A percentile compares a stretch with the other conserved stretches of the same genome.
Evolutionary conservation across 75 land plant species (phyloP).

Genomic region (Chamaecyparis obtusa): DNA sequence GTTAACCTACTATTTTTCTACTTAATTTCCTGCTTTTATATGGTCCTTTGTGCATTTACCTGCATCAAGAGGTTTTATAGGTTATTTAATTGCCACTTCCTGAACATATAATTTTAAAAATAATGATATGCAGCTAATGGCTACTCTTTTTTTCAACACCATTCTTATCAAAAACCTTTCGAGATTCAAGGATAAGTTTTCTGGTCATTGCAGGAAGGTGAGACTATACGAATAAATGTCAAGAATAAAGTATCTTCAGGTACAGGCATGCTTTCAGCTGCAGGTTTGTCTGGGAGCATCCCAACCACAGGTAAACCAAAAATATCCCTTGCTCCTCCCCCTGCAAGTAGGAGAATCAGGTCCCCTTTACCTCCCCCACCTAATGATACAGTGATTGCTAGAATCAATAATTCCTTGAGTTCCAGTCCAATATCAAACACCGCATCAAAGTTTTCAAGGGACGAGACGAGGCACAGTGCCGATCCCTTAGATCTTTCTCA

Average conservation of each 20-base stretch:
- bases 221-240: conserved; percentile 93
- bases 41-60: not conserved
- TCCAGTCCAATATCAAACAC: conserved; percentile 15
- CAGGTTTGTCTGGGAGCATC: conserved; percentile 49
- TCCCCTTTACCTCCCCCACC: conserved; percentile 98
- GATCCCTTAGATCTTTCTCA: conserved; percentile 84
- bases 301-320: conserved; percentile 46
- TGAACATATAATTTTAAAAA: not conserved
- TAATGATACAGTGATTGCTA: conserved; percentile 71
- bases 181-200: conserved; percentile 4
- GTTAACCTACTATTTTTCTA: not conserved
- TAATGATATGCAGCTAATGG: not conserved
- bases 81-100: not conserved
- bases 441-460: conserved; percentile 21
- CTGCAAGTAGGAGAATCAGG: conserved; percentile 68
- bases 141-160: not conserved
- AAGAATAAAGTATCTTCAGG: conserved; percentile 70
- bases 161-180: not conserved
- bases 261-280: conserved; percentile 84
- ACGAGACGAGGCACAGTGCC: conserved; percentile 18
- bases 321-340: conserved; percentile 81
- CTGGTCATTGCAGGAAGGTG: conserved; percentile 77
- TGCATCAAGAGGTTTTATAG: not conserved
- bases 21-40: not conserved
- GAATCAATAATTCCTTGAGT: conserved; percentile 23